Evolutionary conservation across 345 rosid species (phyloP).

Genomic region (Lepidium africanum): DNA sequence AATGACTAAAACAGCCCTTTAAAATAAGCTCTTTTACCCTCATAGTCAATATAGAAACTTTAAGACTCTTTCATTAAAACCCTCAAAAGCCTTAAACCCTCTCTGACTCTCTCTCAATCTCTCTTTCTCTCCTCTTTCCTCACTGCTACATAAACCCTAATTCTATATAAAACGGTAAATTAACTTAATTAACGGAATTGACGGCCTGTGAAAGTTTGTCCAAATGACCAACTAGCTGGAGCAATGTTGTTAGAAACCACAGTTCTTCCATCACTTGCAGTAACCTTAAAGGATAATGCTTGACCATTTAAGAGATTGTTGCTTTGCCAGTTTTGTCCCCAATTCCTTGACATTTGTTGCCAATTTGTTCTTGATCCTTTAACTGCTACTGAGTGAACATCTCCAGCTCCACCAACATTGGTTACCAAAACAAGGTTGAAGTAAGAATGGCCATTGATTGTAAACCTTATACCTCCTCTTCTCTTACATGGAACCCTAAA

Average conservation of each 20-base stretch:
- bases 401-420: conserved; percentile 56
- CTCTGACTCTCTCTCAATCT: neutral
- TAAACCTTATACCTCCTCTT: conserved; percentile 50
- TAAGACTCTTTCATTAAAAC: conserved; percentile 18
- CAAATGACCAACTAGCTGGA: conserved; percentile 44
- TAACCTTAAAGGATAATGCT: conserved; percentile 45
- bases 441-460: conserved; percentile 51
- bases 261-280: conserved; percentile 39
- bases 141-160: conserved; percentile 16
- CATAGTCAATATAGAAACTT: neutral
- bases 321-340: conserved; percentile 69
- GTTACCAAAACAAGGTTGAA: conserved; percentile 53
- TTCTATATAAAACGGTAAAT: neutral
- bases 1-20: conserved; percentile 26
- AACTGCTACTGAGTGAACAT: conserved; percentile 35
- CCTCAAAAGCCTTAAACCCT: conserved; percentile 19
- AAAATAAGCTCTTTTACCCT: conserved; percentile 20
- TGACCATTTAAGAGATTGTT: conserved; percentile 40
- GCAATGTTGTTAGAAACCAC: conserved; percentile 35
- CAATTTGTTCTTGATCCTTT: conserved; percentile 48
- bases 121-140: neutral
- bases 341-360: conserved; percentile 51
- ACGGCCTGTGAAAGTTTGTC: conserved; percentile 45
- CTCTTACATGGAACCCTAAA: conserved; percentile 50
- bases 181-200: conserved; percentile 23